Conservation (phyloP, 345 rosid species). For the Rhizophora mangle region DNA sequence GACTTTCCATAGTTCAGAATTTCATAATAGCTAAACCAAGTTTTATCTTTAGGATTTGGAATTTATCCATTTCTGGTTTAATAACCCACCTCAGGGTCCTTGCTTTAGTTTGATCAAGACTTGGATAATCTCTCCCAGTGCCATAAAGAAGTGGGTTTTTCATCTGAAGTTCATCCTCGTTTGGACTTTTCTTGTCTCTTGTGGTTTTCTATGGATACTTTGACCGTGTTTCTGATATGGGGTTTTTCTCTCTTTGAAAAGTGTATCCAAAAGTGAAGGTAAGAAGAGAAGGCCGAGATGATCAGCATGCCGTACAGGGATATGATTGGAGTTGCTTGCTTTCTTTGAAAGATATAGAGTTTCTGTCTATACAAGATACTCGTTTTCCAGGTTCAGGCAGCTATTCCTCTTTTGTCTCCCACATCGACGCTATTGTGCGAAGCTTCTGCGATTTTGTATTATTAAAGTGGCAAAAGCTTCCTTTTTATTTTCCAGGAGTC, state of each 20-base stretch:
- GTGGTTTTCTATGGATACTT: background rate
- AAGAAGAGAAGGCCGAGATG: slow-evolving; percentile 30
- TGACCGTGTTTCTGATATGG: slow-evolving; percentile 12
- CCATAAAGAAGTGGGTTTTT: slow-evolving; percentile 24
- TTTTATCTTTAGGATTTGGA: background rate
- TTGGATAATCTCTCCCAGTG: slow-evolving; percentile 13
- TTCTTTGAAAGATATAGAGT: slow-evolving; percentile 48
- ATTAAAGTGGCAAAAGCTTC: too few relatives aligned
- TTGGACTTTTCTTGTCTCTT: background rate
- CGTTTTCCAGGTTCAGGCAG: slow-evolving; percentile 45
- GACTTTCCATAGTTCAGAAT: too few relatives aligned
- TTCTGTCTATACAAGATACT: slow-evolving; percentile 45
- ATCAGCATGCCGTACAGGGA: slow-evolving; percentile 20
- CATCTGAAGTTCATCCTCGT: background rate
- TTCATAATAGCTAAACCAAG: background rate
- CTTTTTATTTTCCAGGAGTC: too few relatives aligned
- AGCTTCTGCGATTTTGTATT: background rate
- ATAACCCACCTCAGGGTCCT: slow-evolving; percentile 3
- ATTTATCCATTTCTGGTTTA: background rate
- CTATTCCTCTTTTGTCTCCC: background rate
- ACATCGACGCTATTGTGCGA: background rate
- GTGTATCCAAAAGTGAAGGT: slow-evolving; percentile 69
- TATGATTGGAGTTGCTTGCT: slow-evolving; percentile 35
- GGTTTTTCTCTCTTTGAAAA: slow-evolving; percentile 14
- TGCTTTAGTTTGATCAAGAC: background rate